Conservation (phyloP, 257 asterid species). For the Lycium barbarum region DNA sequence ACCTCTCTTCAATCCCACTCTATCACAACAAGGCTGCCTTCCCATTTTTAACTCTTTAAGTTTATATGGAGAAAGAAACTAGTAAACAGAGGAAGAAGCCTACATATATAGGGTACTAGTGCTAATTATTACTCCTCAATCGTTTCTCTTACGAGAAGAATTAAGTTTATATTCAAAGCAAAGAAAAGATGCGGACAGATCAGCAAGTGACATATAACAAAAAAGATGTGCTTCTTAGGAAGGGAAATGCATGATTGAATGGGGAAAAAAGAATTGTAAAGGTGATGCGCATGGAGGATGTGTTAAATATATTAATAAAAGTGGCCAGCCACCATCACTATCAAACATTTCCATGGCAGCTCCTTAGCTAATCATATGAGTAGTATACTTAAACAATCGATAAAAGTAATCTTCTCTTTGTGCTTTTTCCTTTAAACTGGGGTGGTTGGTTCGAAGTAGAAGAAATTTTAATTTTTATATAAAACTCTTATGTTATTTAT, state of each 20-base stretch:
- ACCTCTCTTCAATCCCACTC: slow-evolving; percentile 69
- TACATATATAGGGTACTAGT: slow-evolving; percentile 16
- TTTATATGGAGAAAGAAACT: not conserved
- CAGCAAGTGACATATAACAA: slow-evolving; percentile 37
- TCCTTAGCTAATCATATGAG: slow-evolving; percentile 11
- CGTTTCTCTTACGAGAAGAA: not conserved
- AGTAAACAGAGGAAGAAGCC: not conserved
- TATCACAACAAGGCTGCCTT: slow-evolving; percentile 77
- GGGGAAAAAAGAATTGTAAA: slow-evolving; percentile 41
- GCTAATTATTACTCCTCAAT: not conserved
- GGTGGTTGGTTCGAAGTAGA: not conserved
- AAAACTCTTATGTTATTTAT: too few species aligned
- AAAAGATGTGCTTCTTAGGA: slow-evolving; percentile 44
- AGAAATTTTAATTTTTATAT: not conserved
- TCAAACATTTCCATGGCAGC: slow-evolving; percentile 15
- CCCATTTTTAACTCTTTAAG: slow-evolving; percentile 52
- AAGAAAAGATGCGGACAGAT: slow-evolving; percentile 35
- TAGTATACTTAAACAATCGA: not conserved
- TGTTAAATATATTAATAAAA: slow-evolving; percentile 33
- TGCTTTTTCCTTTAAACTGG: not conserved
- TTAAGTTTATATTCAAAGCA: slow-evolving; percentile 40
- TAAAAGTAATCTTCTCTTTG: not conserved
- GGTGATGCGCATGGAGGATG: slow-evolving; percentile 37
- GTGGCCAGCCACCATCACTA: slow-evolving; percentile 36
- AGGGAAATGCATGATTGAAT: slow-evolving; percentile 38